Evolutionary conservation across 2,329 filamentous ascomycete species (phyloP).

Genomic region (Beauveria brongniartii): DNA sequence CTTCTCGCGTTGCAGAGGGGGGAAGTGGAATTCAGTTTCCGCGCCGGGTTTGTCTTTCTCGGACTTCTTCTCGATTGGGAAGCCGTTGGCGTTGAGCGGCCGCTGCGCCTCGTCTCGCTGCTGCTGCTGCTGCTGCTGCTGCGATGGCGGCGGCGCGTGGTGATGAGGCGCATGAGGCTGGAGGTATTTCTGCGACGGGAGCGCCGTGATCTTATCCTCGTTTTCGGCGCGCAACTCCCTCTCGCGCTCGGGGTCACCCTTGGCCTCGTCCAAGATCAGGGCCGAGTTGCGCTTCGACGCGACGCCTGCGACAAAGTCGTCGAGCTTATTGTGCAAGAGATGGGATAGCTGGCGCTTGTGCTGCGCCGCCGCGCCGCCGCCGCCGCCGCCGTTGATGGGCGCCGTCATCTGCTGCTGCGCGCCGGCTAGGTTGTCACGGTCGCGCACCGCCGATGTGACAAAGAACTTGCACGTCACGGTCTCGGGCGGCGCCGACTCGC

Average conservation of each 20-base stretch:
- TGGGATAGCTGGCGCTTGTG: constrained; percentile 56
- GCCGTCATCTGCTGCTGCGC: constrained; percentile 32
- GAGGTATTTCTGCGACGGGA: constrained; percentile 61
- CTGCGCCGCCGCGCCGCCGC: neutral
- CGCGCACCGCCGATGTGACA: constrained; percentile 61
- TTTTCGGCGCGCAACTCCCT: constrained; percentile 72
- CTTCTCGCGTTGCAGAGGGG: constrained; percentile 41
- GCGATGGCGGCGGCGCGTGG: constrained; percentile 20
- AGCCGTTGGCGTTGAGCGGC: constrained; percentile 40
- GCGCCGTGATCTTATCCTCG: constrained; percentile 74
- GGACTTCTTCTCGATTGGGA: constrained; percentile 35
- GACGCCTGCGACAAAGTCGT: constrained; percentile 79
- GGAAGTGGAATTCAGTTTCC: constrained; percentile 47
- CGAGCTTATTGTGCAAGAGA: constrained; percentile 76
- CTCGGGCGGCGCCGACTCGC: constrained; percentile 80
- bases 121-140: constrained; percentile 20
- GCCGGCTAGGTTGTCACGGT: constrained; percentile 21
- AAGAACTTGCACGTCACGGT: constrained; percentile 92
- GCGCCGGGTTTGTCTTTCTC: constrained; percentile 20
- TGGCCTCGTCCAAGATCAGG: constrained; percentile 72
- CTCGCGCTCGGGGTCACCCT: constrained; percentile 70
- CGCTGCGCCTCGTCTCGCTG: constrained; percentile 39
- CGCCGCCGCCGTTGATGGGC: constrained; percentile 24
- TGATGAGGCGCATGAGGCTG: constrained; percentile 37
- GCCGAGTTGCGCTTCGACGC: constrained; percentile 81